Evolutionary conservation across 768 basidiomycete species (phyloP), one percentile per base, ranked within the genome.

Genomic region (Phylloporus sp.): DNA sequence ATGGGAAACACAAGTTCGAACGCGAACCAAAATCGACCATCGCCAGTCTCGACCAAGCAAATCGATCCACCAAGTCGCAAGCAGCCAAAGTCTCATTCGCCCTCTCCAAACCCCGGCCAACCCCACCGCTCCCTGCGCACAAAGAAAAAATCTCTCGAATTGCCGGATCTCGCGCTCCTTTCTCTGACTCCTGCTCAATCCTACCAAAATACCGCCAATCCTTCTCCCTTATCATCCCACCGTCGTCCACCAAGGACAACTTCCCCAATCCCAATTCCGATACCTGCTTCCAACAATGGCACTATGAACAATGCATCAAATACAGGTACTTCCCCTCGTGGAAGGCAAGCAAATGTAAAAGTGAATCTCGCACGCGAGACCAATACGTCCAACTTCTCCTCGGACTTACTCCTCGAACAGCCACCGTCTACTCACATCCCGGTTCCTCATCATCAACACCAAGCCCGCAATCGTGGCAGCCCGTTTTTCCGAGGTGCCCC

Each of bases 141-240:
- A 20, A 88, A 84, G 75, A 87, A 86, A 70, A 81, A 77, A 63
- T 86, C 84, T 0, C 80, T 90, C 18, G 85, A 90, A 64, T 76
- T 90, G 23, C 87, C 87, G 47, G 87, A 88, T 73, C 81, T 90
- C 60, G 78, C 78, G 12, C 70, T 71, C 52, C 75, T 79, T 56
- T 70, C 76, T 40, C 60, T 80, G 54, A 74, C 78, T 50, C 75
- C 76, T 52, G 69, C 69, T 44, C 58, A 68, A 38, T 70, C 72
- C 26, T 62, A 65, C 50, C 69, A 65, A 39, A 60, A 59, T 51
- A 70, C 73, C 41, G 66, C 72, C 34, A 70, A 72, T 41, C 65
- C 70, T 44, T 74, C 76, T 26, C 74, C 74, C 58, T 73, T 72
- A 69, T 69, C 71, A 20, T 64, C 67, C 27, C 63, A 69, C 58